Percentiles rank a stretch among this genome's conserved stretches.
These are phyloP conservation scores for Rhynchosporium graminicola DNA, from an alignment of 2,329 filamentous ascomycete species.

Conservation along the genomic window DNA sequence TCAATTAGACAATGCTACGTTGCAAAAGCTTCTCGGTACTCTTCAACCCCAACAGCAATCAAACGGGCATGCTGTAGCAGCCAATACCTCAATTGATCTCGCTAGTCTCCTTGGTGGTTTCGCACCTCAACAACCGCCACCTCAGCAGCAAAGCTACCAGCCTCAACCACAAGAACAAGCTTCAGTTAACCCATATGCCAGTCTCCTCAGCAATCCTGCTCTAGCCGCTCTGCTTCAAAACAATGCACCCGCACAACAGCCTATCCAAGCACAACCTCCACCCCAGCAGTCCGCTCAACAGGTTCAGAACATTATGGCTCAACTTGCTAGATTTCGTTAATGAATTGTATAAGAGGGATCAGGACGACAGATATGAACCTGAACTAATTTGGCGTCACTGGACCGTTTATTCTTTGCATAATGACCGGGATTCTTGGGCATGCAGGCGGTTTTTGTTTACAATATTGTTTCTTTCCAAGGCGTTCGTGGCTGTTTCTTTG, in stretches of 20 bases:
- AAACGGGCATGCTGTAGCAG: constrained; percentile 33
- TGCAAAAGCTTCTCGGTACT: constrained; percentile 70
- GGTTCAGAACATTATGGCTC: constrained; percentile 74
- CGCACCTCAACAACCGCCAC: constrained; percentile 37
- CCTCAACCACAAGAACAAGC: constrained; percentile 29
- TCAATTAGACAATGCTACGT: constrained; percentile 65
- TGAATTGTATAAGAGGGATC: constrained; percentile 34
- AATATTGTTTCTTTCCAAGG: neutral
- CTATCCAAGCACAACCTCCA: constrained; percentile 34
- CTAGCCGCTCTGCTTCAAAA: constrained; percentile 35
- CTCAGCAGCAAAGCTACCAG: constrained; percentile 41
- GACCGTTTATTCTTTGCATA: neutral
- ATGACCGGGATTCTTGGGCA: neutral
- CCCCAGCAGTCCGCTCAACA: constrained; percentile 47
- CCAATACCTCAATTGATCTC: constrained; percentile 42
- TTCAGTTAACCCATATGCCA: constrained; percentile 36
- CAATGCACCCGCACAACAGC: constrained; percentile 21
- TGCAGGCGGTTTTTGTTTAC: neutral
- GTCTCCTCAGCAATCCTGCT: constrained; percentile 32
- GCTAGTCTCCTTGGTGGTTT: constrained; percentile 39
- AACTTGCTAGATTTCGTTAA: constrained; percentile 65
- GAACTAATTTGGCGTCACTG: neutral
- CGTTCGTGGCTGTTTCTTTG: neutral
- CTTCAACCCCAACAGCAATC: constrained; percentile 44
- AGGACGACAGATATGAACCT: neutral